Percentiles rank a stretch among this genome's conserved stretches.
phyloP scores from a whole-genome alignment of 2,329 filamentous ascomycete genomes.

The Parascedosporium putredinis region DNA sequence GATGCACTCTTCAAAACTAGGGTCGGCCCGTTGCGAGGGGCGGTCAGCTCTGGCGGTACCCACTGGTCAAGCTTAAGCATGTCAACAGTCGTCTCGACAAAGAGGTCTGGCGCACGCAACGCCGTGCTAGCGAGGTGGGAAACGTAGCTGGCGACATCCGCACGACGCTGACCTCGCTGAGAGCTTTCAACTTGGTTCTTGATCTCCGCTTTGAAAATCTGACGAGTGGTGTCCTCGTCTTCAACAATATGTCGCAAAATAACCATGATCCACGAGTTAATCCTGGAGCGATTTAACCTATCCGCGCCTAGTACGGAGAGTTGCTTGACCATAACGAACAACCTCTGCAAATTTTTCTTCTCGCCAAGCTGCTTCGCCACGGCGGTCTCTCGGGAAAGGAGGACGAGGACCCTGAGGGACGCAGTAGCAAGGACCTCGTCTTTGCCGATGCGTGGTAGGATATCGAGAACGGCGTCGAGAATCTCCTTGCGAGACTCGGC shows the following conservation, averaged over 20 bases:
- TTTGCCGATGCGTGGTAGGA: constrained; percentile 79
- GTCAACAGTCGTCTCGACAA: constrained; percentile 80
- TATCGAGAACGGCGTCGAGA: constrained; percentile 67
- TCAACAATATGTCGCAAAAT: constrained; percentile 89
- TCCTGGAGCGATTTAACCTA: constrained; percentile 49
- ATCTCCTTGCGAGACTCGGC: constrained; percentile 58
- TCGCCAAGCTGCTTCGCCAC: constrained; percentile 70
- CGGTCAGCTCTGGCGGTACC: constrained; percentile 5
- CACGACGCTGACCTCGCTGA: constrained; percentile 38
- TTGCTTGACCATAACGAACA: constrained; percentile 95
- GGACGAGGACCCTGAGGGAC: constrained; percentile 71
- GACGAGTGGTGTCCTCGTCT: constrained; percentile 80
- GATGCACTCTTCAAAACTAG: constrained; percentile 9
- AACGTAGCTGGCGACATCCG: constrained; percentile 64
- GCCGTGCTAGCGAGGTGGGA: constrained; percentile 70
- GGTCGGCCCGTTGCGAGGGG: constrained; percentile 7
- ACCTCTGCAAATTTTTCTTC: constrained; percentile 76
- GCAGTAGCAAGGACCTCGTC: constrained; percentile 78
- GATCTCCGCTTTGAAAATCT: constrained; percentile 88
- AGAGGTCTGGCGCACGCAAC: constrained; percentile 72
- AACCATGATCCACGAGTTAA: constrained; percentile 61
- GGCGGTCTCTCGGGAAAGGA: constrained; percentile 69
- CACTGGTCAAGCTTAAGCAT: constrained; percentile 46
- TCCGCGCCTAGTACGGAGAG: constrained; percentile 69
- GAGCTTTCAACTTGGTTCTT: constrained; percentile 59